These are phyloP conservation scores for Xerocomus spinulosus DNA, from an alignment of 768 basidiomycete species.

Conservation along the genomic window DNA sequence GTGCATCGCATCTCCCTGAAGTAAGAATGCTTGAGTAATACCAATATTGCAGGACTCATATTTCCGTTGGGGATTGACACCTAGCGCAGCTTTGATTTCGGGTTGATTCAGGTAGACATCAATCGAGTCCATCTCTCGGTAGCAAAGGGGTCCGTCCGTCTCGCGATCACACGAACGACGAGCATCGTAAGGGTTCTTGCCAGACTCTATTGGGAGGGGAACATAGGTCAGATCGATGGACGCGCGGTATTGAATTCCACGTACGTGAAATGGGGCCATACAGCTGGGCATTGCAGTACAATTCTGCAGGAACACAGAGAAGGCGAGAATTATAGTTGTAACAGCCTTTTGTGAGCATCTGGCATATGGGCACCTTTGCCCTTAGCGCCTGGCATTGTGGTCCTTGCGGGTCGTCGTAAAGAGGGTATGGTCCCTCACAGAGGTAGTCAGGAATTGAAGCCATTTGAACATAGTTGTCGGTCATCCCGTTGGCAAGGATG, in stretches of 20 bases:
- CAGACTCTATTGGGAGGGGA: constrained; percentile 43
- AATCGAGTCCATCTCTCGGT: constrained; percentile 79
- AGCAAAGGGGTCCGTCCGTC: constrained; percentile 72
- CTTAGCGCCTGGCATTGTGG: constrained; percentile 62
- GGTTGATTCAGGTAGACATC: constrained; percentile 84
- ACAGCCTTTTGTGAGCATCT: constrained; percentile 68
- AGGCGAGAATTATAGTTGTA: constrained; percentile 55
- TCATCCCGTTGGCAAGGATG: constrained; percentile 84
- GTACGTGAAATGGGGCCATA: constrained; percentile 65
- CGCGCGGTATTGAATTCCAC: constrained; percentile 20
- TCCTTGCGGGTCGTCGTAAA: constrained; percentile 67
- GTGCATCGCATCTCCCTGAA: constrained; percentile 84
- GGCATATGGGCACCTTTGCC: constrained; percentile 67
- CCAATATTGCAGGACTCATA: constrained; percentile 76
- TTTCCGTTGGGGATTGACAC: constrained; percentile 53
- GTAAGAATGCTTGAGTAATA: constrained; percentile 74
- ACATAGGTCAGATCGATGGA: neutral
- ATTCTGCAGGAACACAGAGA: constrained; percentile 65
- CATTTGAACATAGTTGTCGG: constrained; percentile 80
- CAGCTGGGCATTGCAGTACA: constrained; percentile 79
- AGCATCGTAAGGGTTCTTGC: constrained; percentile 87
- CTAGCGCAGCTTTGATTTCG: constrained; percentile 72
- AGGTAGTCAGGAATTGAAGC: constrained; percentile 76
- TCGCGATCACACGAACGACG: constrained; percentile 66
- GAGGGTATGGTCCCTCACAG: constrained; percentile 77